Percentiles rank a stretch among this genome's conserved stretches.
phyloP scores from a whole-genome alignment of 2,329 filamentous ascomycete genomes.

The Aureobasidium sp. region DNA sequence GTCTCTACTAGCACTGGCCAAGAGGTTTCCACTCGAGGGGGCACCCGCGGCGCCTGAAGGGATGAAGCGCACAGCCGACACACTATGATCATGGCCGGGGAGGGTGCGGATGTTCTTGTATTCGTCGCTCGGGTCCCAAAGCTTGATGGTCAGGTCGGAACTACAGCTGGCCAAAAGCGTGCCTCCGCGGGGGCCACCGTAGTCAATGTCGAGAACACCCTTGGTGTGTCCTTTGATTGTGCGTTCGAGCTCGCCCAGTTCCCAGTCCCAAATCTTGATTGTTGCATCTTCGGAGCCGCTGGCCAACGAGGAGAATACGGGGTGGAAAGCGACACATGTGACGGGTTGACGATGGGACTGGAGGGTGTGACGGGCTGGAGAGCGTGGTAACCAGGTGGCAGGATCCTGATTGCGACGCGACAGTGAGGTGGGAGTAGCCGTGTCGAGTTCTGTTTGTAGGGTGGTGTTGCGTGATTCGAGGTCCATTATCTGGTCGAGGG shows the following conservation, averaged over 20 bases:
- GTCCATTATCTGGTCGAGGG: slow-evolving; percentile 69
- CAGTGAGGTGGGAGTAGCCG: slow-evolving; percentile 70
- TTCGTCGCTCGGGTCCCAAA: slow-evolving; percentile 87
- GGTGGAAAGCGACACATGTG: slow-evolving; percentile 87
- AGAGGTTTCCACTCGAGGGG: slow-evolving; percentile 71
- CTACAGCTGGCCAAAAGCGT: slow-evolving; percentile 78
- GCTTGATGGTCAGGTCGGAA: slow-evolving; percentile 84
- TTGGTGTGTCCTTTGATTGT: slow-evolving; percentile 91
- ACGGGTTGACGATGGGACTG: slow-evolving; percentile 76
- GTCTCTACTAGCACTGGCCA: slow-evolving; percentile 81
- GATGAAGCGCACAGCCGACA: slow-evolving; percentile 82
- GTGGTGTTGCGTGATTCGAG: slow-evolving; percentile 67
- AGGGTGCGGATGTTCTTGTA: slow-evolving; percentile 94
- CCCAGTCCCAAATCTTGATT: slow-evolving; percentile 98
- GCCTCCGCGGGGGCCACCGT: slow-evolving; percentile 73
- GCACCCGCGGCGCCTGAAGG: slow-evolving; percentile 73
- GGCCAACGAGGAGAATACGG: slow-evolving; percentile 81
- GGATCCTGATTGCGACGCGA: slow-evolving; percentile 79
- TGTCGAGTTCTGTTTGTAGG: slow-evolving; percentile 79
- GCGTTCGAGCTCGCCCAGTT: slow-evolving; percentile 79
- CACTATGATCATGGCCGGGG: slow-evolving; percentile 85
- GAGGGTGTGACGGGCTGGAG: slow-evolving; percentile 72
- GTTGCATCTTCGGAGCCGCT: slow-evolving; percentile 88
- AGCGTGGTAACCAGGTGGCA: slow-evolving; percentile 74
- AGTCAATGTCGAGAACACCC: slow-evolving; percentile 81